A percentile compares a stretch with the other conserved stretches of the same genome.
Evolutionary conservation across 192 early-diverging fungal species (phyloP).

Genomic region (Backusella australiensis): DNA sequence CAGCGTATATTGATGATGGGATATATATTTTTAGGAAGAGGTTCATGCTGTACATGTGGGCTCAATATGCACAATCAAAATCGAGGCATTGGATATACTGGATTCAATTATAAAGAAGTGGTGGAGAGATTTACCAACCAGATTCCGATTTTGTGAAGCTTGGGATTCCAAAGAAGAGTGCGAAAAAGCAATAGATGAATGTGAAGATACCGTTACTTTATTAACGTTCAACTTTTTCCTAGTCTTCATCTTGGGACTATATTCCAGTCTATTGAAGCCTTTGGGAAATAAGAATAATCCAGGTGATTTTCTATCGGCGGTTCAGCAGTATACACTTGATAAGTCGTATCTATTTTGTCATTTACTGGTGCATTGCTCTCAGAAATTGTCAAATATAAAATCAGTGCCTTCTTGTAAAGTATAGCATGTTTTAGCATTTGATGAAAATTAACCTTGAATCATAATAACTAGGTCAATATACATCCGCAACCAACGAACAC

Average conservation of each 20-base stretch:
- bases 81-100: neutral
- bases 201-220: neutral
- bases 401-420: neutral
- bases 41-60: neutral
- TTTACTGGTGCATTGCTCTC: neutral
- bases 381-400: neutral
- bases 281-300: neutral
- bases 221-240: neutral
- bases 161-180: constrained; percentile 5
- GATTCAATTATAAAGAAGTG: neutral
- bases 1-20: neutral
- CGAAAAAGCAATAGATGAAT: neutral
- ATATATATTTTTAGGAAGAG: neutral
- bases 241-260: neutral
- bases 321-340: neutral
- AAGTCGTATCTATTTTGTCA: neutral
- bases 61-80: neutral
- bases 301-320: neutral
- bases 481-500: neutral
- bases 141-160: neutral
- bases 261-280: neutral
- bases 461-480: neutral
- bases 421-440: neutral
- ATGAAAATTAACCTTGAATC: neutral
- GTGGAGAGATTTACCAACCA: neutral